phyloP scores from a whole-genome alignment of 495 filamentous ascomycete genomes.

The Trichoderma reesei region DNA sequence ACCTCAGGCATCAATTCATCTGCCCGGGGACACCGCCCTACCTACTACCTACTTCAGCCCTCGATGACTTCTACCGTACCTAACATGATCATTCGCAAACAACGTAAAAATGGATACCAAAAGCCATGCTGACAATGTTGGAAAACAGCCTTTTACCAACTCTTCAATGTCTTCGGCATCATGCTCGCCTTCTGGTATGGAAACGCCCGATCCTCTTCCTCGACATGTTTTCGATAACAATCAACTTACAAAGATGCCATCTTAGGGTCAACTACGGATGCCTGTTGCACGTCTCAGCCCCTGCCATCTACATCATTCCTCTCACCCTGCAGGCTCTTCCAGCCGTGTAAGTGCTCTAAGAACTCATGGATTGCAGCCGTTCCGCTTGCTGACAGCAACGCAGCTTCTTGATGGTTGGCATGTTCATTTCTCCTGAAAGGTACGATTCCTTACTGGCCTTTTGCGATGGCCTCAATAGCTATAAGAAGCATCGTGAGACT shows the following conservation, averaged over 20 bases:
- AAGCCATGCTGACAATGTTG: background rate
- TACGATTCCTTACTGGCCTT: background rate
- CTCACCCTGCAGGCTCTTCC: conserved; percentile 54
- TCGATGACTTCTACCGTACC: too few relatives aligned
- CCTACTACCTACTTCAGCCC: too few relatives aligned
- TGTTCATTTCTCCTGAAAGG: conserved; percentile 12
- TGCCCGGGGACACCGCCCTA: too few relatives aligned
- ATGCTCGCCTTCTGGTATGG: conserved; percentile 53
- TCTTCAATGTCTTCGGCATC: conserved; percentile 53
- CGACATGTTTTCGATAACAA: background rate
- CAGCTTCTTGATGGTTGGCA: conserved; percentile 11
- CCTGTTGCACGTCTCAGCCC: conserved; percentile 40
- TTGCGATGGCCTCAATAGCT: background rate
- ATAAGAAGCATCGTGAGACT: background rate
- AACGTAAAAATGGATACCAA: too few relatives aligned
- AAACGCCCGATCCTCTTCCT: conserved; percentile 14
- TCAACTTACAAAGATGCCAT: conserved; percentile 13
- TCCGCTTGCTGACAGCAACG: conserved; percentile 35
- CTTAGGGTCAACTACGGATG: conserved; percentile 50
- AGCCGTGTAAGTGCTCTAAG: conserved; percentile 26
- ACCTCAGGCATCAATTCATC: too few relatives aligned
- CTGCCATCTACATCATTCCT: conserved; percentile 49
- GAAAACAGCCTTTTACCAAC: conserved; percentile 50
- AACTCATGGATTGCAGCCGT: conserved; percentile 44
- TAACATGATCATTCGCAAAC: too few relatives aligned